These are phyloP conservation scores for Alternaria longipes DNA, from an alignment of 2,329 filamentous ascomycete genomes.

Conservation along the genomic window DNA sequence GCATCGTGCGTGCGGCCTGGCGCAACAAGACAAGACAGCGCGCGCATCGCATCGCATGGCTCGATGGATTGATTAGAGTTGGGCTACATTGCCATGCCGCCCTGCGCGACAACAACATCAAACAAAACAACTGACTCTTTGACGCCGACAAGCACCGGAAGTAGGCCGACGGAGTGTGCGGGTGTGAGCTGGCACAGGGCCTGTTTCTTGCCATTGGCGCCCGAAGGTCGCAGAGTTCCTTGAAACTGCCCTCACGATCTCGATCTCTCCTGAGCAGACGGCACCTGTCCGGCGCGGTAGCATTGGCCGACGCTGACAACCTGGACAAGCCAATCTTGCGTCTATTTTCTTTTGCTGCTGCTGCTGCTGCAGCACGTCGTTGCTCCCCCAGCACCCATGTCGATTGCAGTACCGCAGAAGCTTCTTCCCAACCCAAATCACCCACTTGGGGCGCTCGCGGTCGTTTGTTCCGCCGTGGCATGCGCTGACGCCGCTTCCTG, in stretches of 20 bases:
- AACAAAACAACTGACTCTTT: slow-evolving; percentile 9
- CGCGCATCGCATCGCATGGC: too few relatives aligned
- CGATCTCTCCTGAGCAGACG: slow-evolving; percentile 22
- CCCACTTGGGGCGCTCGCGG: not conserved
- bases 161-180: slow-evolving; percentile 8
- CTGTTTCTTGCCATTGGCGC: slow-evolving; percentile 19
- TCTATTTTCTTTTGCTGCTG: slow-evolving; percentile 10
- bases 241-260: slow-evolving; percentile 17
- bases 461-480: not conserved
- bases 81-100: not conserved
- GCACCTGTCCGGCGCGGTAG: slow-evolving; percentile 19
- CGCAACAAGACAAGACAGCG: too few relatives aligned
- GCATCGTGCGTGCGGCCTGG: too few relatives aligned
- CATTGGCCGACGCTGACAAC: slow-evolving; percentile 17
- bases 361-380: not conserved
- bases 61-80: too few relatives aligned
- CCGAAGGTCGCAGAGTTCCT: slow-evolving; percentile 12
- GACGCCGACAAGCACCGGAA: slow-evolving; percentile 4
- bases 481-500: slow-evolving; percentile 13
- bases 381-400: not conserved
- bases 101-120: not conserved
- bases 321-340: not conserved
- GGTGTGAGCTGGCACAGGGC: slow-evolving; percentile 21
- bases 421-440: slow-evolving; percentile 2
- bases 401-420: slow-evolving; percentile 7